Base-by-base conservation (phyloP, 306 rosid genomes). In the Prosopis cineraria region DNA sequence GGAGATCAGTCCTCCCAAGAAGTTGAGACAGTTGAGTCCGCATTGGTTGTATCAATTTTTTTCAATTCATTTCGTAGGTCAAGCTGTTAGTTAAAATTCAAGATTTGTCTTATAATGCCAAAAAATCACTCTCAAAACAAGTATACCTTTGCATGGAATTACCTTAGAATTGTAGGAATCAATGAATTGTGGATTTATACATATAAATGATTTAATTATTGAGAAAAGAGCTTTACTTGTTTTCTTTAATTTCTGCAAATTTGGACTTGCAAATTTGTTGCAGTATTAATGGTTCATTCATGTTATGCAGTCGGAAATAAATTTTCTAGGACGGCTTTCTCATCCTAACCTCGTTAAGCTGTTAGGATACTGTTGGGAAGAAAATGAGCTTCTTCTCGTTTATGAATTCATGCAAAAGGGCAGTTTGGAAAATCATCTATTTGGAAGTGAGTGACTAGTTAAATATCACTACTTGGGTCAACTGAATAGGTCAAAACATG, bases 361-460 rank as follows among this genome's bases (percentile, higher is more conserved):
- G 43, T 62, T 93, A 72, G 99, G 99, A 47, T 96, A 91, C 80
- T 90, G 97, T 73, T 90, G 83, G 89, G 98, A 95, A 84, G 98
- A 88, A 10, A 72, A 83, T 0, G 97, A 93, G 63, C 87, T 96
- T 45, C 89, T 96, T 73, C 97, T 93, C 5, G 86, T 90, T 22
- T 96, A 93, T 16, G 99, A 96, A 84, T 93, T 87, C 89, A 93
- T 96, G 99, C 98, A 91, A 73, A 96, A 73, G 59, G 99, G 99
- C 40, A 91, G 99, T 84, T 79, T 96, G 83, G 97, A 91, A 75
- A 89, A 91, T 84, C 98, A 93, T 72, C 91, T 96, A 6, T 96
- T 96, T 86, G 98, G 99, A 90, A 96, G 98, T 91, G 80, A 89
- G 95, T 70, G 67, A 71, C 76, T 50, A 37, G 20, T 39, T 70